Conservation (phyloP, 768 basidiomycete genomes). For the Chlorophyllum brunneum region DNA sequence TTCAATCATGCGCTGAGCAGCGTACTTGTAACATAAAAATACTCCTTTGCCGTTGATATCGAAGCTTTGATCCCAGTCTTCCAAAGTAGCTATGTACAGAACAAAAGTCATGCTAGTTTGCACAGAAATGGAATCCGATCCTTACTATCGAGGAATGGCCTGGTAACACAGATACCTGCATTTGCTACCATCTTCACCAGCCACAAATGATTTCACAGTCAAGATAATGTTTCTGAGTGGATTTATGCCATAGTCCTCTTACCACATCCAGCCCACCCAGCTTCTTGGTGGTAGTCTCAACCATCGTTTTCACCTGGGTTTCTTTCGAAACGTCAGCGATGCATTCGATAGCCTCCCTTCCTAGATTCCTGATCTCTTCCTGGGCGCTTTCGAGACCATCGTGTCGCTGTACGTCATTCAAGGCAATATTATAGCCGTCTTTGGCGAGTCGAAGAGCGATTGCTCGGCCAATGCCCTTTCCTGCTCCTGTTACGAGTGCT, state of each 20-base stretch:
- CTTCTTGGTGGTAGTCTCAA: slow-evolving; percentile 26
- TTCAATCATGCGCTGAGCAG: slow-evolving; percentile 58
- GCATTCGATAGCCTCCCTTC: slow-evolving; percentile 18
- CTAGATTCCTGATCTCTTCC: slow-evolving; percentile 24
- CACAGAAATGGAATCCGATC: neutral
- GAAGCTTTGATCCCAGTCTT: slow-evolving; percentile 38
- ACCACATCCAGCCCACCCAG: slow-evolving; percentile 48
- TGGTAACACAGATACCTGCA: slow-evolving; percentile 29
- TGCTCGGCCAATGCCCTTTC: slow-evolving; percentile 45
- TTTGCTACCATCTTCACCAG: slow-evolving; percentile 39
- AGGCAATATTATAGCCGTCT: slow-evolving; percentile 43
- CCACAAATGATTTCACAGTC: neutral
- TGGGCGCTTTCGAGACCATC: slow-evolving; percentile 25
- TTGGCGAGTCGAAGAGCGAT: slow-evolving; percentile 43
- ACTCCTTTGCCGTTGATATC: slow-evolving; percentile 53
- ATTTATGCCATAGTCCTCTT: slow-evolving; percentile 14
- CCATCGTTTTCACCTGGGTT: slow-evolving; percentile 35
- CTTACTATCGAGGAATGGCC: slow-evolving; percentile 20
- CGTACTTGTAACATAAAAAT: slow-evolving; percentile 63
- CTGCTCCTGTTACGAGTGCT: slow-evolving; percentile 32
- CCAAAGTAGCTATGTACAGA: slow-evolving; percentile 25
- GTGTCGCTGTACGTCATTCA: slow-evolving; percentile 37
- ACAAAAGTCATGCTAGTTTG: neutral
- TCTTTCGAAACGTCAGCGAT: slow-evolving; percentile 40
- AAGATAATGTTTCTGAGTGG: neutral